Percentiles rank a stretch among this genome's conserved stretches.
These are phyloP conservation scores for Penicillium macrosclerotiorum DNA, from an alignment of 495 filamentous ascomycete genomes.

Conservation along the genomic window DNA sequence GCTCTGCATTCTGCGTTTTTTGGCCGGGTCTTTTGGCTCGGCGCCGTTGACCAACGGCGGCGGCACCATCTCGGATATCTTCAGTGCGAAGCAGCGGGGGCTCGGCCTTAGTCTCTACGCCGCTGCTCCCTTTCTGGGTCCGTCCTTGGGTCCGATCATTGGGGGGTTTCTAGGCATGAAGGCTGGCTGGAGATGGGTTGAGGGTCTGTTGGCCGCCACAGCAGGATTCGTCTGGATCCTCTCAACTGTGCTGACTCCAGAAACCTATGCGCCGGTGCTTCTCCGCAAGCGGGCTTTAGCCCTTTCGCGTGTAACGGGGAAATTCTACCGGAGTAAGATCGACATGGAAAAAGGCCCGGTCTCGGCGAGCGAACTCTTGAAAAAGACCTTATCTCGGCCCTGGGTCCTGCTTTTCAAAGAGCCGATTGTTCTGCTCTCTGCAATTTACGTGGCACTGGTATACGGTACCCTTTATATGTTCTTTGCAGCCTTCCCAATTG, in stretches of 20 bases:
- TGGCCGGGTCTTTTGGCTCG: slow-evolving; percentile 64
- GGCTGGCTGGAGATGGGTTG: slow-evolving; percentile 65
- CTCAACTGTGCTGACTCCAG: slow-evolving; percentile 50
- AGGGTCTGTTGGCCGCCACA: slow-evolving; percentile 53
- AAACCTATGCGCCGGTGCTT: slow-evolving; percentile 61
- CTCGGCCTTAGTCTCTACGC: slow-evolving; percentile 54
- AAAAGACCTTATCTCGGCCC: slow-evolving; percentile 43
- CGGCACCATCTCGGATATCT: slow-evolving; percentile 63
- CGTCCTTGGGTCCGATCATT: slow-evolving; percentile 50
- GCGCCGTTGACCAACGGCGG: slow-evolving; percentile 61
- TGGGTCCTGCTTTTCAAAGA: slow-evolving; percentile 50
- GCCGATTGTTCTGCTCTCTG: slow-evolving; percentile 63
- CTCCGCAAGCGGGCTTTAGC: slow-evolving; percentile 50
- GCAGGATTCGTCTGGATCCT: slow-evolving; percentile 55
- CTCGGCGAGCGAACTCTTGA: slow-evolving; percentile 35
- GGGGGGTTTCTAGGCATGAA: slow-evolving; percentile 61
- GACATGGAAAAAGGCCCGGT: slow-evolving; percentile 43
- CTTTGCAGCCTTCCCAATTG: slow-evolving; percentile 79
- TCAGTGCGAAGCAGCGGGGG: slow-evolving; percentile 52
- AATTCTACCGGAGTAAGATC: slow-evolving; percentile 50
- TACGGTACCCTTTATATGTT: slow-evolving; percentile 81
- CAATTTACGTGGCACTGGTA: slow-evolving; percentile 71
- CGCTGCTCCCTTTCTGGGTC: slow-evolving; percentile 57
- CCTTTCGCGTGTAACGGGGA: slow-evolving; percentile 52
- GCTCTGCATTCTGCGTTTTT: slow-evolving; percentile 63